A percentile compares a stretch with the other conserved stretches of the same genome.
These are phyloP conservation scores for Stropharia rugosoannulata DNA, from an alignment of 768 basidiomycete genomes.

Conservation along the genomic window DNA sequence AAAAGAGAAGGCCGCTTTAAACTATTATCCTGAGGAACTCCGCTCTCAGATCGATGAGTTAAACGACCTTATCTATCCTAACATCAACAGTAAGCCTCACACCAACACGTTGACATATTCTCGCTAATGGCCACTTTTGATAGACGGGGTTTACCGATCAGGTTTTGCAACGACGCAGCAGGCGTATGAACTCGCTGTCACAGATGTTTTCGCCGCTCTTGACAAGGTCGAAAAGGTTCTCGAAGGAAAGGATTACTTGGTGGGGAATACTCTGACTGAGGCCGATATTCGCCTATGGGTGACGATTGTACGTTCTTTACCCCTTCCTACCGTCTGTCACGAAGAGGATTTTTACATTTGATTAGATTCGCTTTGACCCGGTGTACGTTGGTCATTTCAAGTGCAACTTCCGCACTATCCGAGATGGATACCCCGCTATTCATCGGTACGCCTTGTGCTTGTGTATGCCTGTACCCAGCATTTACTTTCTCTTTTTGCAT, in stretches of 20 bases:
- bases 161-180: constrained; percentile 84
- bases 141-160: constrained; percentile 85
- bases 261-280: constrained; percentile 83
- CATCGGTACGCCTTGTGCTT: constrained; percentile 44
- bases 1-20: constrained; percentile 58
- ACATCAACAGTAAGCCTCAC: constrained; percentile 69
- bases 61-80: constrained; percentile 85
- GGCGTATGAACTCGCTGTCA: constrained; percentile 80
- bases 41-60: constrained; percentile 78
- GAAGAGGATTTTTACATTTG: background rate
- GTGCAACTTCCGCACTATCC: constrained; percentile 85
- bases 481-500: background rate
- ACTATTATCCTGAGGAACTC: constrained; percentile 77
- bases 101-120: background rate
- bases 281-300: constrained; percentile 88
- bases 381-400: constrained; percentile 95
- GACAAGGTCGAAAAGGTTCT: constrained; percentile 81
- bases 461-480: background rate
- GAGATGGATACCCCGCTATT: constrained; percentile 83
- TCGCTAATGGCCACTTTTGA: background rate
- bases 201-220: constrained; percentile 72
- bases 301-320: constrained; percentile 66
- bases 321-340: background rate
- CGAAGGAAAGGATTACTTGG: constrained; percentile 76
- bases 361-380: constrained; percentile 82